phyloP scores from a whole-genome alignment of 2,329 filamentous ascomycete species.

The Fusarium floridanum region DNA sequence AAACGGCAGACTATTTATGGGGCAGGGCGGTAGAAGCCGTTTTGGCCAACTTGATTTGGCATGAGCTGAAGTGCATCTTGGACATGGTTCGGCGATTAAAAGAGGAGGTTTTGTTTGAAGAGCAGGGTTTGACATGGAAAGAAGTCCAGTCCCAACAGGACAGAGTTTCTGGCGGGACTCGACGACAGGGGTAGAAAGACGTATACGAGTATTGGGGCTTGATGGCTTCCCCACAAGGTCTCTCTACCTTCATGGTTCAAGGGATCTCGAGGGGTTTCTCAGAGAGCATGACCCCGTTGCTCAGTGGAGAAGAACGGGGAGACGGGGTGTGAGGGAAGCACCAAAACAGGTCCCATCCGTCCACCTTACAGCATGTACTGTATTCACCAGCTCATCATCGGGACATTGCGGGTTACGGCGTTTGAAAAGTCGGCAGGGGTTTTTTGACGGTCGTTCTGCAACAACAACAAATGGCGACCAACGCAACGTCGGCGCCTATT shows the following conservation, averaged over 20 bases:
- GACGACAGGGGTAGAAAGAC: constrained; percentile 16
- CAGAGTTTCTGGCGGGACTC: constrained; percentile 7
- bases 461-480: constrained; percentile 30
- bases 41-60: constrained; percentile 25
- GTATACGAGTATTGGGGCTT: background rate
- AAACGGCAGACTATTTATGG: constrained; percentile 39
- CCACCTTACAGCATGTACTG: constrained; percentile 38
- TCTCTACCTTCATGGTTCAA: background rate
- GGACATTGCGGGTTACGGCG: constrained; percentile 38
- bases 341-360: constrained; percentile 16
- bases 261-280: background rate
- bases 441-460: constrained; percentile 36
- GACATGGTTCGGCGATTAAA: constrained; percentile 26
- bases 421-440: constrained; percentile 40
- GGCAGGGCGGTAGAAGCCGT: constrained; percentile 28
- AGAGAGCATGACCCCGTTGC: background rate
- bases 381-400: constrained; percentile 39
- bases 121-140: constrained; percentile 23
- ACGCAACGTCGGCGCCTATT: constrained; percentile 22
- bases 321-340: constrained; percentile 8
- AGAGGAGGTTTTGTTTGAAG: constrained; percentile 35
- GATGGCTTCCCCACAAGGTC: background rate
- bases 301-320: background rate
- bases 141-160: background rate
- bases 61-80: constrained; percentile 32